phyloP scores from a whole-genome alignment of 2,329 filamentous ascomycete species.

The Thyridium curvatum region DNA sequence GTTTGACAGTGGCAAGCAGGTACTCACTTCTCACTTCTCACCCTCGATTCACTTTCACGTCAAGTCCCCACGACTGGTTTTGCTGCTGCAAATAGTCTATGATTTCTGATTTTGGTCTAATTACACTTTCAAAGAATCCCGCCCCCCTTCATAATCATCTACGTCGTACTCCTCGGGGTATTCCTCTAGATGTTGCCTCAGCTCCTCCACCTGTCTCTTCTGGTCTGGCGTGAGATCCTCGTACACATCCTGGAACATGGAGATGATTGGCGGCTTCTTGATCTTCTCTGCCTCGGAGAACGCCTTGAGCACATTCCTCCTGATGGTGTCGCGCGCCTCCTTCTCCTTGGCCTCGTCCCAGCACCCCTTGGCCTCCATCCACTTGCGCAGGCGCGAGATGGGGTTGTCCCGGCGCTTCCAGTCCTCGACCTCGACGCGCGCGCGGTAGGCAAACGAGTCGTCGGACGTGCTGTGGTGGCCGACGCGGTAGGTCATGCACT shows the following conservation, averaged over 20 bases:
- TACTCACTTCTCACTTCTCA: no score
- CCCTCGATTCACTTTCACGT: no score
- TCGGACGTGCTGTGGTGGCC: constrained; percentile 93
- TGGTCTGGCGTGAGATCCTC: constrained; percentile 63
- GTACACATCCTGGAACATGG: constrained; percentile 85
- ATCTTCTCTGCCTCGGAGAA: constrained; percentile 79
- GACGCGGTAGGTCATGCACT: constrained; percentile 97
- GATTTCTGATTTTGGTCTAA: neutral
- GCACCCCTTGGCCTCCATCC: constrained; percentile 73
- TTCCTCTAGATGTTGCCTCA: constrained; percentile 70
- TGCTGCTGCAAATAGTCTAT: neutral
- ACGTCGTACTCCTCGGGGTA: constrained; percentile 91
- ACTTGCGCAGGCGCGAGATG: constrained; percentile 40
- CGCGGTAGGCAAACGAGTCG: constrained; percentile 93
- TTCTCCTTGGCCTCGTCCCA: constrained; percentile 86
- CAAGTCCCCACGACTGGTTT: neutral
- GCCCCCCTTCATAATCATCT: constrained; percentile 22
- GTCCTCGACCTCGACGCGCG: constrained; percentile 84
- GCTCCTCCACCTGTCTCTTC: constrained; percentile 64
- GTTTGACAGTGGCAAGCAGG: constrained; percentile 11
- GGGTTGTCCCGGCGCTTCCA: constrained; percentile 55
- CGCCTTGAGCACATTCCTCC: constrained; percentile 64
- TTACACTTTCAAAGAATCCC: constrained; percentile 5
- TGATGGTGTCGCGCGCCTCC: constrained; percentile 24
- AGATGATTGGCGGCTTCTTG: constrained; percentile 66